Conservation (phyloP, 805 yeast genomes). For the Kockiozyma suomiensis region DNA sequence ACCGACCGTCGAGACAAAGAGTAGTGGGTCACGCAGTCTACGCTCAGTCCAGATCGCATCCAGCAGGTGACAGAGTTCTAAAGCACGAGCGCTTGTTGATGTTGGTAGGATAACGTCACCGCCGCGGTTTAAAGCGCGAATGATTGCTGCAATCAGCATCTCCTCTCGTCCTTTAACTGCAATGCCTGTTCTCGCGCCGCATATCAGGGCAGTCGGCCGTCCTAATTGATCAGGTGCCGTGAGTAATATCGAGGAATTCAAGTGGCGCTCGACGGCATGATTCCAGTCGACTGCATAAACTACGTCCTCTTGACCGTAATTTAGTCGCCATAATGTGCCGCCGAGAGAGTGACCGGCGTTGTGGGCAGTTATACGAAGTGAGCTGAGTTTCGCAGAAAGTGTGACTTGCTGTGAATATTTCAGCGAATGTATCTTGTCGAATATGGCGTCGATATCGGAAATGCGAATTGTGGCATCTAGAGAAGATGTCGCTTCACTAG, state of each 20-base stretch:
- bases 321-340: slow-evolving; percentile 85
- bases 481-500: background rate
- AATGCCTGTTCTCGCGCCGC: slow-evolving; percentile 59
- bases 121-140: slow-evolving; percentile 45
- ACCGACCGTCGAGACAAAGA: slow-evolving; percentile 76
- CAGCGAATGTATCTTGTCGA: slow-evolving; percentile 67
- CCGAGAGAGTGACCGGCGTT: slow-evolving; percentile 94
- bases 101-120: slow-evolving; percentile 86
- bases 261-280: slow-evolving; percentile 83
- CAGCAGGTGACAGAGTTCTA: slow-evolving; percentile 75
- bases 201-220: slow-evolving; percentile 82
- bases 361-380: slow-evolving; percentile 68
- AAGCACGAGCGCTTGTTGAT: slow-evolving; percentile 73
- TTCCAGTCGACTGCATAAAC: slow-evolving; percentile 93
- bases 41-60: slow-evolving; percentile 61
- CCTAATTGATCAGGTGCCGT: slow-evolving; percentile 60
- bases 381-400: slow-evolving; percentile 53
- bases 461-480: slow-evolving; percentile 26
- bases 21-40: slow-evolving; percentile 56
- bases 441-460: slow-evolving; percentile 77
- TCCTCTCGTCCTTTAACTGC: slow-evolving; percentile 65
- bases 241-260: slow-evolving; percentile 67
- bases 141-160: slow-evolving; percentile 49
- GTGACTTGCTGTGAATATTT: slow-evolving; percentile 79
- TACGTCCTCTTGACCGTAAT: slow-evolving; percentile 74